phyloP scores from a whole-genome alignment of 768 basidiomycete genomes.

The Amanita rubescens region DNA sequence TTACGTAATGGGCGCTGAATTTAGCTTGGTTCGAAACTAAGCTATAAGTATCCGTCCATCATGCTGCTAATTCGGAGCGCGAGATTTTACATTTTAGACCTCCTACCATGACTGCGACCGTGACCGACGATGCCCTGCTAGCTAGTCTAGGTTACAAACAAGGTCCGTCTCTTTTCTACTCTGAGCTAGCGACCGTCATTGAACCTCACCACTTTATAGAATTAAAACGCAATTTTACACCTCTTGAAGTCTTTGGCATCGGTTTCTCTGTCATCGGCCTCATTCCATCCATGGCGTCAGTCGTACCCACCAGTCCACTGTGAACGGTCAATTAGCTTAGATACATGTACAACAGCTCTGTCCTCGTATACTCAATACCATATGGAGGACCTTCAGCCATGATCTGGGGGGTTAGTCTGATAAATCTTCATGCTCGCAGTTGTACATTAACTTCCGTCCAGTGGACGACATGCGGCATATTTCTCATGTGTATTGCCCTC shows the following conservation, averaged over 20 bases:
- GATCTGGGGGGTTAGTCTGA: constrained; percentile 58
- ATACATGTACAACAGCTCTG: constrained; percentile 18
- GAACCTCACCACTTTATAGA: constrained; percentile 20
- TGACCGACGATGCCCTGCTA: constrained; percentile 18
- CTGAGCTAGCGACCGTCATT: too few relatives aligned
- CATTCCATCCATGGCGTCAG: constrained; percentile 51
- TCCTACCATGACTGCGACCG: too few relatives aligned
- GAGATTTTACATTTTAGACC: too few relatives aligned
- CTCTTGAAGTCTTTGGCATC: constrained; percentile 56
- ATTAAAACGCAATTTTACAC: constrained; percentile 38
- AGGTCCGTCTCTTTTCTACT: background rate
- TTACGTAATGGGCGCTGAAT: too few relatives aligned
- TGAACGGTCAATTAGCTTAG: background rate
- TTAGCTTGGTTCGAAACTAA: too few relatives aligned
- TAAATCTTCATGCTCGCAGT: too few relatives aligned
- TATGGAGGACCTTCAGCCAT: constrained; percentile 57
- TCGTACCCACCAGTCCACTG: background rate
- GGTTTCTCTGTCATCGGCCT: constrained; percentile 66
- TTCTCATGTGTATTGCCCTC: constrained; percentile 56
- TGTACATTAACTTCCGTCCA: constrained; percentile 13
- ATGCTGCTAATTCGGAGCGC: too few relatives aligned
- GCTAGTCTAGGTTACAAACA: constrained; percentile 44
- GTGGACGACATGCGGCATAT: constrained; percentile 61
- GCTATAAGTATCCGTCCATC: too few relatives aligned
- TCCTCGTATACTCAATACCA: constrained; percentile 49